These are phyloP conservation scores for Colletotrichum costaricense DNA, from an alignment of 2,329 filamentous ascomycete species.

Conservation along the genomic window DNA sequence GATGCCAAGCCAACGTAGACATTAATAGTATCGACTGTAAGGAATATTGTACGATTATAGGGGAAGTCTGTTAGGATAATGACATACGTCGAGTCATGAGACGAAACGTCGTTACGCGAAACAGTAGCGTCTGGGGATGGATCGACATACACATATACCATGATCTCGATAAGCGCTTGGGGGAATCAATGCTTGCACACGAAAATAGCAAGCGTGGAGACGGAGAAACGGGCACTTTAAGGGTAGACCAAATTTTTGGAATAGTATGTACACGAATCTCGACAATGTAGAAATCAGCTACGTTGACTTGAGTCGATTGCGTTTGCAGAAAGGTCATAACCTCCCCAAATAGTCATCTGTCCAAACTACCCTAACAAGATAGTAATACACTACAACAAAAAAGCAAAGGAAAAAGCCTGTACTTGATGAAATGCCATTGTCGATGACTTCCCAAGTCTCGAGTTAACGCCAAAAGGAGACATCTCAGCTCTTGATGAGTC, in stretches of 20 bases:
- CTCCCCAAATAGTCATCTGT: not conserved
- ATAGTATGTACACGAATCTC: not conserved
- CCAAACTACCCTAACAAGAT: not conserved
- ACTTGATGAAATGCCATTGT: not conserved
- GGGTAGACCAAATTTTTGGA: not conserved
- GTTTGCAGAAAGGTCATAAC: not conserved
- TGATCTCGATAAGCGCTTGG: slow-evolving; percentile 1
- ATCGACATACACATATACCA: not conserved
- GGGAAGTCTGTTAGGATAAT: not conserved
- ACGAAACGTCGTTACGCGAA: slow-evolving; percentile 19
- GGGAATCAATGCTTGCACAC: not conserved
- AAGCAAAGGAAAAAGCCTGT: not conserved
- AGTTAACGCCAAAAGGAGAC: slow-evolving; percentile 51
- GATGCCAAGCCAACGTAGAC: slow-evolving; percentile 5
- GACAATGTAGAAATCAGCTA: not conserved
- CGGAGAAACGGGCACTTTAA: not conserved
- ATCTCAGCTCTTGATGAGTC: slow-evolving; percentile 68
- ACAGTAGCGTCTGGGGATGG: not conserved
- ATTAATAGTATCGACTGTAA: not conserved
- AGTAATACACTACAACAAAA: slow-evolving; percentile 20
- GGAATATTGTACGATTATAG: slow-evolving; percentile 1
- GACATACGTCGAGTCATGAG: slow-evolving; percentile 13
- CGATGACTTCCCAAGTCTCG: not conserved
- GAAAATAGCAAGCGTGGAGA: not conserved
- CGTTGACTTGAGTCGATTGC: not conserved